phyloP scores from a whole-genome alignment of 169 alveolate species.

The Eimeria sp. region DNA sequence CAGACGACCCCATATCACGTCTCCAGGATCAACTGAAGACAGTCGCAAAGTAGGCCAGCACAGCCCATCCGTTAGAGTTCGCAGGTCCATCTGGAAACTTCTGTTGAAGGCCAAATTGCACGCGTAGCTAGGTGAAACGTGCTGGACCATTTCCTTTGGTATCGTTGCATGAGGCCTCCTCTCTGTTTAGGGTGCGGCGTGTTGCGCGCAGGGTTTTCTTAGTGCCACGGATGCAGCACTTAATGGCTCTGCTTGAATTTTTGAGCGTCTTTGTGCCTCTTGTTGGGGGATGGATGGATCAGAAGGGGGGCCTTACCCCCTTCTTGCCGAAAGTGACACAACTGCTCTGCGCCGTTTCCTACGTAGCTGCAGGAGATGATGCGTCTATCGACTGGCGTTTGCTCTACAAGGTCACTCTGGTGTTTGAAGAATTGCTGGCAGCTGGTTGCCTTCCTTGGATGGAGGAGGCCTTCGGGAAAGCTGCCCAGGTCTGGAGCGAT shows the following conservation, averaged over 20 bases:
- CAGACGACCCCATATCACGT: constrained; percentile 40
- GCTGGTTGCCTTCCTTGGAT: constrained; percentile 17
- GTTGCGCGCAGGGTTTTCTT: constrained; percentile 68
- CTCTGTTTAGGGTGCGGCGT: neutral
- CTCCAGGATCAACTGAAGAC: constrained; percentile 43
- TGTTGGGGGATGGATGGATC: neutral
- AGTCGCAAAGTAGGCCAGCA: constrained; percentile 25
- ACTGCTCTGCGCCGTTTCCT: constrained; percentile 21
- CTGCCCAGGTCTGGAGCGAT: constrained; percentile 1
- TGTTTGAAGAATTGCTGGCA: constrained; percentile 47
- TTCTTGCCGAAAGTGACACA: constrained; percentile 20
- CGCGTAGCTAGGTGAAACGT: neutral
- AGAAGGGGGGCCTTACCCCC: constrained; percentile 6
- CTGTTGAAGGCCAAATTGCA: neutral
- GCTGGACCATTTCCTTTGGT: neutral
- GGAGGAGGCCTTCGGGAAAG: constrained; percentile 47
- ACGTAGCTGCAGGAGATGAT: neutral
- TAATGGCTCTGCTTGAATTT: constrained; percentile 70
- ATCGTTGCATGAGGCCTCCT: neutral
- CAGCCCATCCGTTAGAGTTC: neutral
- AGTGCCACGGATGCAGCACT: constrained; percentile 46
- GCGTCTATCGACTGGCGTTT: constrained; percentile 74
- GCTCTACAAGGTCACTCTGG: constrained; percentile 46
- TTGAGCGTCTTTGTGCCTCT: constrained; percentile 49
- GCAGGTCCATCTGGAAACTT: neutral